Conservation (phyloP, 495 filamentous ascomycete genomes). For the Entonaema liquescens region DNA sequence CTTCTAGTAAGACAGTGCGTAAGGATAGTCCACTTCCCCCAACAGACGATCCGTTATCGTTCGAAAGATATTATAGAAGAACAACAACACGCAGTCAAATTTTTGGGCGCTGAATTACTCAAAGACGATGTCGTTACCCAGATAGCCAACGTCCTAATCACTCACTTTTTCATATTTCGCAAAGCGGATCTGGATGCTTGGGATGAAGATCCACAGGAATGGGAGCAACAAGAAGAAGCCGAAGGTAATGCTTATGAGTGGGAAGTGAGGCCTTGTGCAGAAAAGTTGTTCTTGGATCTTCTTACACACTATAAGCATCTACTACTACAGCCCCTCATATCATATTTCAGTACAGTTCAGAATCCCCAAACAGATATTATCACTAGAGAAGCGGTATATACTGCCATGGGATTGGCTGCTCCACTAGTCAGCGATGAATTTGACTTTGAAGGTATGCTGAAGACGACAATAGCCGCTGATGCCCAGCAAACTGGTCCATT, state of each 20-base stretch:
- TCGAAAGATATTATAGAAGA: constrained; percentile 74
- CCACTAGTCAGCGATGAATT: constrained; percentile 71
- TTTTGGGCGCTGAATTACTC: constrained; percentile 75
- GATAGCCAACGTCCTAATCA: constrained; percentile 83
- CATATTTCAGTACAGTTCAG: constrained; percentile 78
- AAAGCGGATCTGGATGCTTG: constrained; percentile 84
- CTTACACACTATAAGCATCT: constrained; percentile 85
- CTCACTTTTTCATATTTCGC: constrained; percentile 88
- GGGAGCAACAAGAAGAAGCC: constrained; percentile 85
- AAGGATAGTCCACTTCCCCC: constrained; percentile 81
- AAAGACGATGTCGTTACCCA: constrained; percentile 76
- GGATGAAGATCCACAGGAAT: constrained; percentile 92
- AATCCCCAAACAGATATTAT: constrained; percentile 74
- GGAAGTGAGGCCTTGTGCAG: constrained; percentile 86
- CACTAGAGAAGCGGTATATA: constrained; percentile 92
- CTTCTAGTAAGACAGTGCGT: constrained; percentile 84
- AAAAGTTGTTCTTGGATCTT: constrained; percentile 92
- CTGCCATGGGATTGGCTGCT: constrained; percentile 86
- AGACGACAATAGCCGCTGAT: constrained; percentile 77
- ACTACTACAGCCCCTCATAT: constrained; percentile 76
- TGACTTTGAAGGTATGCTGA: constrained; percentile 83
- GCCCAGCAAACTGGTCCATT: constrained; percentile 77
- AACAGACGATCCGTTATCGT: constrained; percentile 82
- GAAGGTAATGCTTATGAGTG: constrained; percentile 85
- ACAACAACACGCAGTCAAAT: constrained; percentile 67